Evolutionary conservation across 202 grass and related monocot genomes (phyloP).

Genomic region (Cymbopogon flexuosus): DNA sequence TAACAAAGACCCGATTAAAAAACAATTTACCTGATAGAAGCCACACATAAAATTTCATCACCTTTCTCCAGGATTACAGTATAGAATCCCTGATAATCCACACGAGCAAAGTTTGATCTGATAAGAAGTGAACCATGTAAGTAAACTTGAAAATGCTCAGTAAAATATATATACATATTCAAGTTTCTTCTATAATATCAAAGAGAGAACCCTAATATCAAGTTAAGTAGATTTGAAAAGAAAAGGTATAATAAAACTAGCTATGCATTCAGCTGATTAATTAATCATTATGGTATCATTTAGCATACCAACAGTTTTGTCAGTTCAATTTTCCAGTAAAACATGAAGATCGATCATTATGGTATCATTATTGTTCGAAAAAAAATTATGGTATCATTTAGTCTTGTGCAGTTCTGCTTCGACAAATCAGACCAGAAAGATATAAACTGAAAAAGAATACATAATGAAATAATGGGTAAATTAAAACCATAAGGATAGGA

Average conservation of each 20-base stretch:
- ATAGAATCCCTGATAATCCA: slow-evolving; percentile 93
- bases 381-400: neutral
- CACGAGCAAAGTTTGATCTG: slow-evolving; percentile 85
- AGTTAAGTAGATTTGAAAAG: neutral
- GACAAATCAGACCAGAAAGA: slow-evolving; percentile 5
- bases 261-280: slow-evolving; percentile 5
- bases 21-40: slow-evolving; percentile 73
- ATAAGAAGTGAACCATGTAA: slow-evolving; percentile 24
- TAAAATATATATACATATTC: slow-evolving; percentile 9
- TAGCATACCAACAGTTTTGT: slow-evolving; percentile 11
- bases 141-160: neutral
- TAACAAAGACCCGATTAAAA: neutral
- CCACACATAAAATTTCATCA: slow-evolving; percentile 79
- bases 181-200: neutral
- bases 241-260: neutral
- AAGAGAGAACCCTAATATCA: neutral
- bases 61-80: slow-evolving; percentile 84
- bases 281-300: slow-evolving; percentile 4
- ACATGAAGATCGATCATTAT: slow-evolving; percentile 11
- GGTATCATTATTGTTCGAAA: neutral
- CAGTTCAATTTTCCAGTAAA: neutral
- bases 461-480: neutral
- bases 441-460: neutral
- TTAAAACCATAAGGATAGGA: slow-evolving; percentile 1
- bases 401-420: neutral